Conservation (phyloP, 331 rosid species). For the Prunus yedoensis region DNA sequence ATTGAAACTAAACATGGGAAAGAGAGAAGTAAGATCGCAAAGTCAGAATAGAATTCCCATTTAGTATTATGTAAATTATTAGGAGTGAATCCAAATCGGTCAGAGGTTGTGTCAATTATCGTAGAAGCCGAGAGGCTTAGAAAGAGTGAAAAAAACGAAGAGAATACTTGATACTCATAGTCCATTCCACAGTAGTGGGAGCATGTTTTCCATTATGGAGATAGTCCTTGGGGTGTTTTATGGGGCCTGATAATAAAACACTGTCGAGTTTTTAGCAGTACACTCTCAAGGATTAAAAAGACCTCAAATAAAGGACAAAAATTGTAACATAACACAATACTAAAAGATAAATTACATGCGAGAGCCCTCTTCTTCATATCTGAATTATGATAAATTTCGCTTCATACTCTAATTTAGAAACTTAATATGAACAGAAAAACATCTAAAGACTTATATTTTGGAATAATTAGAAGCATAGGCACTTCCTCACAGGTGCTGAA, state of each 20-base stretch:
- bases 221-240: neutral
- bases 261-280: neutral
- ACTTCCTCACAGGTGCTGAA: conserved; percentile 8
- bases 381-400: neutral
- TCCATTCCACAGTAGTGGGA: neutral
- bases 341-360: neutral
- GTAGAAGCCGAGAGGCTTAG: too few relatives aligned
- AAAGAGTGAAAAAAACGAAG: too few relatives aligned
- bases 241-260: neutral
- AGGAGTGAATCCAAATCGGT: too few relatives aligned
- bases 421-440: conserved; percentile 14
- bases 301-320: neutral
- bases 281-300: neutral
- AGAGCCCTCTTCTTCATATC: neutral
- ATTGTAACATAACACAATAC: neutral
- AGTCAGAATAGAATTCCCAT: too few relatives aligned
- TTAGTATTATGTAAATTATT: too few relatives aligned
- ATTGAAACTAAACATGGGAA: too few relatives aligned
- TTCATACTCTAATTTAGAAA: neutral
- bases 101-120: too few relatives aligned
- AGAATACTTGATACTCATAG: neutral
- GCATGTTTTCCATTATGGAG: neutral
- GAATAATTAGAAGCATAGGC: neutral
- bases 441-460: neutral
- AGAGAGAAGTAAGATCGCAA: too few relatives aligned